Evolutionary conservation across 1,284 basidiomycete genomes (phyloP).

Genomic region (Heliocybe sulcata): DNA sequence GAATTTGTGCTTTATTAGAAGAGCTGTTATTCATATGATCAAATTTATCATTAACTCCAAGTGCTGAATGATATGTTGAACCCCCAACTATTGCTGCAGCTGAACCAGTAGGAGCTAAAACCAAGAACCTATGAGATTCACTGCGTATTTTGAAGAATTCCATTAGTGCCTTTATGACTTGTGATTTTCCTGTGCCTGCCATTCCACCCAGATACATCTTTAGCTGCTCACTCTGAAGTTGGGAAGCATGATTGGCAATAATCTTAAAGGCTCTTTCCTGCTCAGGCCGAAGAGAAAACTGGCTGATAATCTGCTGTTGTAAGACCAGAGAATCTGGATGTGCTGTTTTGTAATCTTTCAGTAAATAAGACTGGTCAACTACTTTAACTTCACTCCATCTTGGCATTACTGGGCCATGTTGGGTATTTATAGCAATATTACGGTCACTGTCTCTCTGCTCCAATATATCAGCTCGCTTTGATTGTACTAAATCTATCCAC

Average conservation of each 20-base stretch:
- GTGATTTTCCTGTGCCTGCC: constrained; percentile 34
- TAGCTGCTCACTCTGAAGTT: constrained; percentile 13
- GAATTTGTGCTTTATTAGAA: constrained; percentile 5
- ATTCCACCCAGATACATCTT: constrained; percentile 30
- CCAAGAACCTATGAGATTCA: constrained; percentile 18
- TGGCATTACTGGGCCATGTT: not conserved
- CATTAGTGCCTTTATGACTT: constrained; percentile 28
- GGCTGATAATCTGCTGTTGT: not conserved
- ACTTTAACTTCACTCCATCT: constrained; percentile 2
- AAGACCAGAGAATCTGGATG: constrained; percentile 2
- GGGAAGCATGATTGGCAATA: constrained; percentile 20
- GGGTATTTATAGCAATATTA: not conserved
- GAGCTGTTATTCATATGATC: not conserved
- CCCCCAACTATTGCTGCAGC: constrained; percentile 28
- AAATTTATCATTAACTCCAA: constrained; percentile 16
- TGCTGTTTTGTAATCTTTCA: not conserved
- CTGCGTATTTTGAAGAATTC: constrained; percentile 19
- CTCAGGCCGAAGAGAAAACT: constrained; percentile 9
- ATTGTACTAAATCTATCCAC: not conserved
- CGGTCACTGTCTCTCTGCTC: not conserved
- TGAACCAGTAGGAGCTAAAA: constrained; percentile 29
- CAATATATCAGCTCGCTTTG: not conserved
- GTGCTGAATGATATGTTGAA: constrained; percentile 28
- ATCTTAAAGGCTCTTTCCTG: constrained; percentile 26
- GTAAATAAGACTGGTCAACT: not conserved